phyloP scores from a whole-genome alignment of 305 asterid genomes.

The Stenogyne calaminthoides region DNA sequence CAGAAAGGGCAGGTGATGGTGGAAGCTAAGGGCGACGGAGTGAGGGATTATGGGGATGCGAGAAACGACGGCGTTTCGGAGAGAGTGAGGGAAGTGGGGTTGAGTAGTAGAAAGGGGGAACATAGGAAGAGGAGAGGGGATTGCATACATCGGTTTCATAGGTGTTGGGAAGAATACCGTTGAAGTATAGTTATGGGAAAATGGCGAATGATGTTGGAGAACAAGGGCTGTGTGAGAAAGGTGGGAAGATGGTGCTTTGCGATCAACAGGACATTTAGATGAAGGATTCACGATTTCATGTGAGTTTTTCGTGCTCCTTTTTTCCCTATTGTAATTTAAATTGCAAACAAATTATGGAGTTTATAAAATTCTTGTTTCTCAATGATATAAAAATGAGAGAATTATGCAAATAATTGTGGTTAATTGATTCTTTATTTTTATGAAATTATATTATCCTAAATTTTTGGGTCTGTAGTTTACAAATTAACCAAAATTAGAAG shows the following conservation, averaged over 20 bases:
- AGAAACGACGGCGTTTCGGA: slow-evolving; percentile 64
- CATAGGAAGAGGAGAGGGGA: slow-evolving; percentile 88
- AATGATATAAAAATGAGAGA: too few species aligned
- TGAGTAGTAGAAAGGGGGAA: slow-evolving; percentile 75
- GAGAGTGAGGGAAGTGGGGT: slow-evolving; percentile 66
- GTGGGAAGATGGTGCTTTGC: slow-evolving; percentile 66
- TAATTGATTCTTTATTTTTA: neutral
- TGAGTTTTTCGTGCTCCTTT: slow-evolving; percentile 22
- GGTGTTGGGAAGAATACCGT: slow-evolving; percentile 71
- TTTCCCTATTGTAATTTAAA: neutral
- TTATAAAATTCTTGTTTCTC: neutral
- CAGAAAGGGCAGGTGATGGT: slow-evolving; percentile 69
- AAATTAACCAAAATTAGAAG: neutral
- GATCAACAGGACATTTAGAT: slow-evolving; percentile 40
- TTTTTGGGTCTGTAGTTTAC: neutral
- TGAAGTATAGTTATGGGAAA: slow-evolving; percentile 77
- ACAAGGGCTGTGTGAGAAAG: slow-evolving; percentile 75
- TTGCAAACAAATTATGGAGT: neutral
- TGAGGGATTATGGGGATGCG: slow-evolving; percentile 85
- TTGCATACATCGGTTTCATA: slow-evolving; percentile 72
- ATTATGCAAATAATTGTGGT: neutral
- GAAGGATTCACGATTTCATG: slow-evolving; percentile 35
- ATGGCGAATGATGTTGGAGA: slow-evolving; percentile 72
- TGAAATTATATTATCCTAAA: neutral
- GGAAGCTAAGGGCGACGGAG: slow-evolving; percentile 55